Evolutionary conservation across 2,329 filamentous ascomycete species (phyloP), one percentile per base, ranked within the genome.

Genomic region (Trichoderma sp.): DNA sequence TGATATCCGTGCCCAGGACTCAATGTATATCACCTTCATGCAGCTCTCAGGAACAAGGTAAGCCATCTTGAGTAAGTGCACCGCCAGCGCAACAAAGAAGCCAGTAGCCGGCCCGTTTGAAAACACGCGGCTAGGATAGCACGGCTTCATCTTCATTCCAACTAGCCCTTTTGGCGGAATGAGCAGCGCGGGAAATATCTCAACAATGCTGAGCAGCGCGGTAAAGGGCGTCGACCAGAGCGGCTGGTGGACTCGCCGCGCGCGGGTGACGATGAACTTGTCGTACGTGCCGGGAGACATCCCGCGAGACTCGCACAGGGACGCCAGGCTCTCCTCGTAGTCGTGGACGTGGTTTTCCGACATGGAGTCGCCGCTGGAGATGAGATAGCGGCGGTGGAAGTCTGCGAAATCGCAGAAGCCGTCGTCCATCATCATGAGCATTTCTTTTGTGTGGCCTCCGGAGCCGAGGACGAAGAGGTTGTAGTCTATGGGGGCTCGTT

Each of bases 361-460:
- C 79, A 84, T 83, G 9, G 79, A 81, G 78, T 99, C 96, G 0
- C 92, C 94, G 1, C 88, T 90, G 74, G 91, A 92, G 69, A 97
- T 86, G 26, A 97, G 83, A 80, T 97, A 99, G 32, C 93, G 95
- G 30, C 96, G 88, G 76, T 93, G 91, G 82, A 91, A 82, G 77
- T 81, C 79, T 68, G 79, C 58, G 74, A 84, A 85, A 50, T 82
- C 81, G 71, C 84, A 85, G 77, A 87, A 88, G 75, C 87, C 88
- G 75, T 85, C 84, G 71, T 85, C 84, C 76, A 99, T 88, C 84
- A 98, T 92, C 77, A 92, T 90, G 74, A 97, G 86, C 92, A 99
- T 97, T 82, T 99, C 96, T 62, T 94, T 91, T 0, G 96, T 98
- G 82, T 99, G 96, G 1, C 96, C 96, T 36, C 96, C 96, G 3